phyloP scores from a whole-genome alignment of 2,329 filamentous ascomycete species.

The Neopestalotiopsis clavispora region DNA sequence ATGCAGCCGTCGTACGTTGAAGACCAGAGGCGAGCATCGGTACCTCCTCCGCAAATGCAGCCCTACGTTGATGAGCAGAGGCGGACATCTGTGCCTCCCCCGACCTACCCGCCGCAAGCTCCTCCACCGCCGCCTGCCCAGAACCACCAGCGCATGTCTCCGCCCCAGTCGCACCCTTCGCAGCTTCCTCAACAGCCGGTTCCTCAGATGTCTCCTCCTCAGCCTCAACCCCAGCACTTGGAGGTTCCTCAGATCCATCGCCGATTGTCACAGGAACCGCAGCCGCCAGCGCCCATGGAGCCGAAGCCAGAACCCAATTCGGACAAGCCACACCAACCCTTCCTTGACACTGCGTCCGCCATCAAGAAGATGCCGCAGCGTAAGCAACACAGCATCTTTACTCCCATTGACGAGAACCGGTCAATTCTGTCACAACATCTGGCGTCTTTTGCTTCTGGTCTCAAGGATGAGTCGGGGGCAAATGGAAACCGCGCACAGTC shows the following conservation, averaged over 20 bases:
- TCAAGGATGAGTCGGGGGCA: constrained; percentile 45
- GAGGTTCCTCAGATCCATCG: constrained; percentile 31
- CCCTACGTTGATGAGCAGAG: constrained; percentile 79
- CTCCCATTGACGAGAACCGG: constrained; percentile 90
- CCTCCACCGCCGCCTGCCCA: constrained; percentile 52
- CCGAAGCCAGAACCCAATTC: constrained; percentile 53
- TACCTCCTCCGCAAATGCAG: constrained; percentile 57
- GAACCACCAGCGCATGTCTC: constrained; percentile 54
- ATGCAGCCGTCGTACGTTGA: constrained; percentile 73
- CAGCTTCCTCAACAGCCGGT: constrained; percentile 34
- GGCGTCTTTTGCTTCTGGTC: constrained; percentile 62
- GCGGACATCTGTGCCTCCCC: constrained; percentile 74
- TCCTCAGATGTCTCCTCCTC: constrained; percentile 23
- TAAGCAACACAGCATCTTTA: constrained; percentile 93
- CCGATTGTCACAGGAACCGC: constrained; percentile 43
- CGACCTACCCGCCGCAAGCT: constrained; percentile 64
- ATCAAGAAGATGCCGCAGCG: constrained; percentile 73
- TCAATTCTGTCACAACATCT: constrained; percentile 88
- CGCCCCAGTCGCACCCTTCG: constrained; percentile 57
- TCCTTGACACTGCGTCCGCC: constrained; percentile 50
- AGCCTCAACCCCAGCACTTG: constrained; percentile 26
- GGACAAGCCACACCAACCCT: constrained; percentile 48
- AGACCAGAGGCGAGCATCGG: constrained; percentile 65
- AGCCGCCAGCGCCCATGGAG: constrained; percentile 55
- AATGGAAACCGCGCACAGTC: constrained; percentile 62